Evolutionary conservation across 148 eudicot species (phyloP).

Genomic region (Silene latifolia): DNA sequence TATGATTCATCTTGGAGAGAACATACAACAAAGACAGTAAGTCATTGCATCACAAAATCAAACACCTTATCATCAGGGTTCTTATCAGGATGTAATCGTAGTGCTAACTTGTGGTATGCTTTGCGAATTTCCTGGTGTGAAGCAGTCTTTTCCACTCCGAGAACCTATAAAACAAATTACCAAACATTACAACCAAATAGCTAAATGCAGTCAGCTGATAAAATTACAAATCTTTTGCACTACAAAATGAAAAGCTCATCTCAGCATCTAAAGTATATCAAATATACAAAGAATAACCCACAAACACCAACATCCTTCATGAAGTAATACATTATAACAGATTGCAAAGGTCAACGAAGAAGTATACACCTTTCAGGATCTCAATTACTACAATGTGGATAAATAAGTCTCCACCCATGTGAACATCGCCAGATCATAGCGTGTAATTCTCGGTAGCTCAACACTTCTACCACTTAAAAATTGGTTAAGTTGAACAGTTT

Average conservation of each 20-base stretch:
- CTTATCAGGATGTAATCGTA: slow-evolving; percentile 94
- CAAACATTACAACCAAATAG: background rate
- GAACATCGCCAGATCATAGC: too few relatives aligned
- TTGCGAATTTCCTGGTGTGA: slow-evolving; percentile 84
- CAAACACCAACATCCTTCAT: too few relatives aligned
- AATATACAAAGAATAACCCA: too few relatives aligned
- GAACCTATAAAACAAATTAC: slow-evolving; percentile 42
- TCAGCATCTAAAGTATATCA: too few relatives aligned
- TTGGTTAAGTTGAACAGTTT: too few relatives aligned
- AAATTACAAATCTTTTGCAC: background rate
- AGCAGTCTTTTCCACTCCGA: slow-evolving; percentile 77
- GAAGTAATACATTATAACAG: background rate
- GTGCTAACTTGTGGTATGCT: slow-evolving; percentile 87
- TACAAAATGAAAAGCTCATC: background rate
- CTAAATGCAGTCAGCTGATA: background rate
- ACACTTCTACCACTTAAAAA: background rate
- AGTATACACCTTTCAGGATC: background rate
- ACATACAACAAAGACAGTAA: background rate
- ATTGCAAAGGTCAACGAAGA: background rate
- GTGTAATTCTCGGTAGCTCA: background rate
- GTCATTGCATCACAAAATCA: background rate
- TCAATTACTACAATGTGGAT: background rate
- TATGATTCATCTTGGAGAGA: background rate
- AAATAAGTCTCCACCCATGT: background rate
- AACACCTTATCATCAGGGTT: slow-evolving; percentile 90